phyloP scores from a whole-genome alignment of 140 eudicot genomes.

The Senecio squalidus region DNA sequence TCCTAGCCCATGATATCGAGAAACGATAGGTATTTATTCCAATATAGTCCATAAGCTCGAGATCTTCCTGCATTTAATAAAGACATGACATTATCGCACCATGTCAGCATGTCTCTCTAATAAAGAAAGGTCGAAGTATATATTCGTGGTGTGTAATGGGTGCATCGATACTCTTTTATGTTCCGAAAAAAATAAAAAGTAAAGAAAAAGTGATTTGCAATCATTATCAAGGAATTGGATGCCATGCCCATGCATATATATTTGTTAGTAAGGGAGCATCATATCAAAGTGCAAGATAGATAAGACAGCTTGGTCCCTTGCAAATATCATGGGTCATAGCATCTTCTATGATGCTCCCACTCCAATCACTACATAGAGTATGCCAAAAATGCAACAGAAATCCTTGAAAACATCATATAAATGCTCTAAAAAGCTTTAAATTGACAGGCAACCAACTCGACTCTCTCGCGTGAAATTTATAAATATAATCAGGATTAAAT shows the following conservation, averaged over 20 bases:
- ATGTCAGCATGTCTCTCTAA: too few species aligned
- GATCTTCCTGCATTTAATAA: conserved; percentile 46
- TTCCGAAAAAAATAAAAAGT: too few species aligned
- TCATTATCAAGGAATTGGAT: too few species aligned
- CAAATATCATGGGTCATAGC: conserved; percentile 11
- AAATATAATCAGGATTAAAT: too few species aligned
- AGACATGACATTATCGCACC: conserved; percentile 8
- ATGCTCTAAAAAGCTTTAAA: background rate
- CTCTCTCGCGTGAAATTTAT: too few species aligned
- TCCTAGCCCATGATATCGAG: conserved; percentile 82
- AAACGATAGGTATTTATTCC: conserved; percentile 71
- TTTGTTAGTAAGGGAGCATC: too few species aligned
- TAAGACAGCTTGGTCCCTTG: background rate
- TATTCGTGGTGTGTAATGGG: too few species aligned
- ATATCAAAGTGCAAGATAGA: background rate
- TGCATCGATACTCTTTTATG: too few species aligned
- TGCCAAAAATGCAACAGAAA: conserved; percentile 8
- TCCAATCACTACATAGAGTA: conserved; percentile 6
- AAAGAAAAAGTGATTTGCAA: too few species aligned
- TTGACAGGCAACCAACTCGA: too few species aligned
- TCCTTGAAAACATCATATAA: background rate
- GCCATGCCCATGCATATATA: too few species aligned
- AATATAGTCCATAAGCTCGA: conserved; percentile 60
- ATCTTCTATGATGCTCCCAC: conserved; percentile 4
- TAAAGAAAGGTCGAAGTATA: too few species aligned